Evolutionary conservation across 139 green algal species (phyloP), one percentile per base, ranked within the genome.

Genomic region (Closterium sp.): DNA sequence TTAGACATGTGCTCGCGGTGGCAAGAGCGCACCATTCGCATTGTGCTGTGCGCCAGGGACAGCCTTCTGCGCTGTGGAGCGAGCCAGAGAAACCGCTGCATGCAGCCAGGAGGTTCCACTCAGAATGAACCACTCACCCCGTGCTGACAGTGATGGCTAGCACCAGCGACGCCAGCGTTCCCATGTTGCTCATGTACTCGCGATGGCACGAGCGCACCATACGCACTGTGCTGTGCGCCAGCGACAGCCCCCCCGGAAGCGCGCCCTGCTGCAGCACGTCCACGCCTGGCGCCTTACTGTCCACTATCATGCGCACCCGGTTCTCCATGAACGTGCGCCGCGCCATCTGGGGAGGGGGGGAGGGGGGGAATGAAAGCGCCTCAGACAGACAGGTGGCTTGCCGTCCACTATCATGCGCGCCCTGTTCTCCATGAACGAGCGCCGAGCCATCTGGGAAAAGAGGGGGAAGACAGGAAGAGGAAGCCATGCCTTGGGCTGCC

Each of bases 181-280:
- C 93, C 92, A 95, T 95, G 92, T 95, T 95, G 8, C 25, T 2
- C 92, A 95, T 93, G 90, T 95, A 95, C 89, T 95, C 35, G 19
- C 33, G n/a, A 35, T 95, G 93, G 92, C 92, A 95, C 9, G 76
- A 86, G 7, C 34, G 86, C 23, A 95, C 92, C 23, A 90, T 90
- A 10, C 92, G 85, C 34, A 94, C 19, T 30, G 86, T 94, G 85
- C 84, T 93, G 16, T 32, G n/a, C 35, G 90, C 89, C 38, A 95
- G 76, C 0, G 30, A 36, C 21, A 95, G 34, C 1, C 30, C 32
- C 55, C 35, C 33, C 76, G 86, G 31, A 12, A 91, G 33, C n/a
- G 28, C 31, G 69, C 76, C 31, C 23, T 33, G 30, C 0, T 87
- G 88, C 31, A 87, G 9, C 87, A 90, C 35, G 87, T 36, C 33